Evolutionary conservation across 2,329 filamentous ascomycete species (phyloP), one percentile per base, ranked within the genome.

Genomic region (Arachnopeziza araneosa): DNA sequence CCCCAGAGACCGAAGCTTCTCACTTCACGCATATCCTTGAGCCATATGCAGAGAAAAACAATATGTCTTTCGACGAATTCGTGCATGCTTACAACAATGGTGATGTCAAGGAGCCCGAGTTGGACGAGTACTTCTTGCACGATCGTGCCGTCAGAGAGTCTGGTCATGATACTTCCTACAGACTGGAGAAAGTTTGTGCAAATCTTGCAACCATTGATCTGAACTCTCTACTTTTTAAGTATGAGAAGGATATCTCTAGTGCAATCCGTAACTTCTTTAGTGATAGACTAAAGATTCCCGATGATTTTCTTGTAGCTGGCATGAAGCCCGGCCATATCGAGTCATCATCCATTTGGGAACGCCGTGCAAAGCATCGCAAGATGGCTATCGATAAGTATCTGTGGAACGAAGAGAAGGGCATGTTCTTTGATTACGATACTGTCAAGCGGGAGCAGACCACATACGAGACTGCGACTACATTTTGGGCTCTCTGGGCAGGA

Each of bases 401-500:
- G 73, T 99, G 95, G 95, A 89, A 96, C 72, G 89, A 93, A 67
- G 81, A 90, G 67, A 86, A 90, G 72, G 93, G 93, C 60, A 96
- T 98, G 90, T 99, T 91, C 80, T 98, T 98, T 72, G 95, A 99
- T 76, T 99, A 98, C 75, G 83, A 99, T 77, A 96, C 91, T 0
- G 86, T 83, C 63, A 90, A 88, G 75, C 85, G 92, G 72, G 76
- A 91, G 75, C 90, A 89, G 69, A 91, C 86, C 66, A 84, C 81
- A 17, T 98, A 98, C 73, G 95, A 98, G 77, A 90, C 85, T 65
- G 91, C 89, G 58, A 99, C 95, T 2, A 97, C 93, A 0, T 93
- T 98, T 77, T 99, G 95, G 95, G 86, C 95, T 3, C 89, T 99
- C 77, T 99, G 95, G 93, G 91, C 93, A 14, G 93, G 93, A 57